These are phyloP conservation scores for Metschnikowia lachancei DNA, from an alignment of 805 yeast species.

Conservation along the genomic window DNA sequence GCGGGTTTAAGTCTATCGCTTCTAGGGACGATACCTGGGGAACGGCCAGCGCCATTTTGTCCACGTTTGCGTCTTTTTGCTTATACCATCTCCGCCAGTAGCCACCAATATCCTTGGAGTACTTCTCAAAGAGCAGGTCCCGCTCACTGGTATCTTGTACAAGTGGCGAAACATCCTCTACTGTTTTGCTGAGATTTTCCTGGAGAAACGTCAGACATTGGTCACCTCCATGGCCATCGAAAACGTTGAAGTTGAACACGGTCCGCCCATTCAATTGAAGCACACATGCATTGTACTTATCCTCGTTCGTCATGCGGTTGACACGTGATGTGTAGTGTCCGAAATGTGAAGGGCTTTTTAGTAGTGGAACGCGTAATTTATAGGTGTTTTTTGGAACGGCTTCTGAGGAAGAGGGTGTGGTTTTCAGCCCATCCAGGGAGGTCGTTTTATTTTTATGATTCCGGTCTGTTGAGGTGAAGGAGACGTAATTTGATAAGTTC, in stretches of 20 bases:
- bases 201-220: conserved; percentile 65
- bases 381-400: conserved; percentile 18
- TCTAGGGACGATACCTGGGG: conserved; percentile 18
- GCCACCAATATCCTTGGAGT: conserved; percentile 62
- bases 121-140: conserved; percentile 49
- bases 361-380: conserved; percentile 50
- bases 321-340: conserved; percentile 81
- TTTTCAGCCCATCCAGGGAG: no score
- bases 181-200: conserved; percentile 47
- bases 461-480: conserved; percentile 30
- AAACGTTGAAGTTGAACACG: conserved; percentile 66
- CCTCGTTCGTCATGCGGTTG: conserved; percentile 78
- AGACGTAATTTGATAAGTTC: conserved; percentile 22
- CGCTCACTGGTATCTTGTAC: conserved; percentile 19
- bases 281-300: conserved; percentile 66
- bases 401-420: neutral
- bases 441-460: neutral
- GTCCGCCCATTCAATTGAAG: conserved; percentile 32
- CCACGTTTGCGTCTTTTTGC: conserved; percentile 38
- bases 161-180: conserved; percentile 45
- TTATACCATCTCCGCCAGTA: conserved; percentile 82
- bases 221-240: conserved; percentile 94
- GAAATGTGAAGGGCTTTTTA: conserved; percentile 65
- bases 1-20: conserved; percentile 2
- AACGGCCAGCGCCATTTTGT: conserved; percentile 21